phyloP scores from a whole-genome alignment of 805 yeast genomes.

The Kregervanrija fluxuum region DNA sequence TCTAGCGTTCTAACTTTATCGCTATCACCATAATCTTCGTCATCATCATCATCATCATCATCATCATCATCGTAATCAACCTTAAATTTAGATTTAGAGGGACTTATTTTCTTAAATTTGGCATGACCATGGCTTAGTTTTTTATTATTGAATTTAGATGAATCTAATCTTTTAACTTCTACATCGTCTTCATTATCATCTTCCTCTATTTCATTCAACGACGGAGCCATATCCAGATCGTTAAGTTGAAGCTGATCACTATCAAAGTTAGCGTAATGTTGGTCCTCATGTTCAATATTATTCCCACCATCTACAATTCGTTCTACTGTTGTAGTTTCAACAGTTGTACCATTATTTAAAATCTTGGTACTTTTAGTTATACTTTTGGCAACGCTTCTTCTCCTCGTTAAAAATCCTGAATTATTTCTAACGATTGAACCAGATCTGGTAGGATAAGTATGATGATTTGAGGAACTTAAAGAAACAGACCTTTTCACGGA shows the following conservation, averaged over 20 bases:
- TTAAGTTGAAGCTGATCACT: too few relatives aligned
- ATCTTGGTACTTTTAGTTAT: conserved; percentile 7
- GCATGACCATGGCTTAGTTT: too few relatives aligned
- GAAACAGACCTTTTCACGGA: conserved; percentile 2
- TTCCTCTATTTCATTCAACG: too few relatives aligned
- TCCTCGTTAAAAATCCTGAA: background rate
- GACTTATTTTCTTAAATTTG: too few relatives aligned
- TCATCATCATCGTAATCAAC: conserved; percentile 18
- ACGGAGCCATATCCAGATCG: too few relatives aligned
- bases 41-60: conserved; percentile 11
- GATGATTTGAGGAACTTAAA: background rate
- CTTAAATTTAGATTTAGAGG: conserved; percentile 10
- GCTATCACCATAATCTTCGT: conserved; percentile 4
- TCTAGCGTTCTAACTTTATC: background rate
- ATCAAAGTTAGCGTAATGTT: conserved; percentile 13
- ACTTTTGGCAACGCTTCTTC: conserved; percentile 5
- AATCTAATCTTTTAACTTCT: too few relatives aligned
- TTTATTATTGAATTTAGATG: conserved; percentile 3
- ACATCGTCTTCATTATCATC: too few relatives aligned
- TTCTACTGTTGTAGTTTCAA: conserved; percentile 9
- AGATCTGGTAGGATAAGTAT: background rate
- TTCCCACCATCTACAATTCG: too few relatives aligned
- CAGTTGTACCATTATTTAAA: conserved; percentile 11
- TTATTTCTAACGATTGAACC: background rate
- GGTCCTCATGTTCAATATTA: background rate